Base-by-base conservation (phyloP, 768 basidiomycete species). In the Candolleomyces aberdarensis region DNA sequence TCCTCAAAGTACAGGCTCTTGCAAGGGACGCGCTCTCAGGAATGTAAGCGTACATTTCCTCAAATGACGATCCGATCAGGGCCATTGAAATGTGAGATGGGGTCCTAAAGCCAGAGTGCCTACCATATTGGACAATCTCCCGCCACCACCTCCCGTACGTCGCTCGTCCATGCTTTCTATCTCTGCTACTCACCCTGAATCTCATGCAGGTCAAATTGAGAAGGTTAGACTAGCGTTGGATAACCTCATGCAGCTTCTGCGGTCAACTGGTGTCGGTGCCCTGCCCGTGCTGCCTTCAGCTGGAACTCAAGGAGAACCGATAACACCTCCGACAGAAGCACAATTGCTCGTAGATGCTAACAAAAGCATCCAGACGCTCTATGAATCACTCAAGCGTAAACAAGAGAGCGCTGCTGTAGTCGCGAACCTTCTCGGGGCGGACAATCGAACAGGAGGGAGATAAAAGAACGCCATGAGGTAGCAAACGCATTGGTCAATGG, bases 251-350 rank as follows among this genome's bases (percentile, higher is more conserved):
- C 80, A 86, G 10, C 62, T 80, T 36, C 72, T 89, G 62, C 78
- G 81, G 1, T 77, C 83, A 56, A 80, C 83, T 0, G 88, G 88
- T n/a, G 80, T 89, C 17, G 89, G 88, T 2, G 87, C 85, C 1
- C 78, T 87, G 51, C 87, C 88, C 1, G 63, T 86, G 10, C 70
- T 82, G 5, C 72, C 75, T 15, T 62, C 70, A 0, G 2, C 56
- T 17, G 13, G 55, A 49, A 29, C 47, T 29, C 0, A 46, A 59
- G 11, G 11, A 48, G 19, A 17, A 32, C 13, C 52, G 14, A 29
- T 36, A 1, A 14, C 51, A 31, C 40, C 41, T 5, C 83, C 78
- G 1, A 76, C 72, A 0, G 85, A 85, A 66, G 76, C 80, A 8
- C 74, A 81, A 60, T 69, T 86, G 22, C 67, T 84, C 11, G 66